Evolutionary conservation across 306 rosid species (phyloP), one percentile per base, ranked within the genome.

Genomic region (Purshia tridentata): DNA sequence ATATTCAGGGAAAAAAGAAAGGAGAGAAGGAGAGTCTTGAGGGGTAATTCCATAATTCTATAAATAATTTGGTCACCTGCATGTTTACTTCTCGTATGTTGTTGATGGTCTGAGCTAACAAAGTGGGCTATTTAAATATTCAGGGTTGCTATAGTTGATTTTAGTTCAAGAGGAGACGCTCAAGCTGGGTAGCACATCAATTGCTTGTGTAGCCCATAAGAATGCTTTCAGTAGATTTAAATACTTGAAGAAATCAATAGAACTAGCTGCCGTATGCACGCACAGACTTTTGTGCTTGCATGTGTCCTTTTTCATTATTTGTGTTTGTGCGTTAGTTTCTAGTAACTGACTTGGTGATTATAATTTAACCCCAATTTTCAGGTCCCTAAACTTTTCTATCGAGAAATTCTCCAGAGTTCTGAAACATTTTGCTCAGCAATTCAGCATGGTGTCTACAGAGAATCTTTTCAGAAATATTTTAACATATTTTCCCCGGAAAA

Each of bases 341-440:
- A 6, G 40, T 62, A 60, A 58, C 37, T 22, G 61, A 72, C 16
- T 2, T 40, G 4, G 42, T 65, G 53, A 66, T 54, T 54, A 18
- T 47, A 50, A 45, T 66, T 52, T 64, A 22, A 66, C 23, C 29
- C 53, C 77, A 46, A 41, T 66, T 52, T 80, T 10, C 35, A 95
- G 99, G 78, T 95, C 67, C 99, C 99, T 9, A 95, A 88, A 81
- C 90, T 91, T 62, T 86, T 95, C 63, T 83, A 85, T 81, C 78
- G 42, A 79, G 99, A 88, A 48, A 62, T 86, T 81, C 74, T 84
- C 67, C 89, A 50, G 42, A 82, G 84, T 81, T 83, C 92, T 65
- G 86, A 84, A 68, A 72, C 78, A 64, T 73, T 84, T 71, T 47
- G 78, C 76, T 84, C 90, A 51, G 87, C 85, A 77, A 87, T 81